Evolutionary conservation across 2,329 filamentous ascomycete species (phyloP), one percentile per base, ranked within the genome.

Genomic region (Domatiomyces globalis): DNA sequence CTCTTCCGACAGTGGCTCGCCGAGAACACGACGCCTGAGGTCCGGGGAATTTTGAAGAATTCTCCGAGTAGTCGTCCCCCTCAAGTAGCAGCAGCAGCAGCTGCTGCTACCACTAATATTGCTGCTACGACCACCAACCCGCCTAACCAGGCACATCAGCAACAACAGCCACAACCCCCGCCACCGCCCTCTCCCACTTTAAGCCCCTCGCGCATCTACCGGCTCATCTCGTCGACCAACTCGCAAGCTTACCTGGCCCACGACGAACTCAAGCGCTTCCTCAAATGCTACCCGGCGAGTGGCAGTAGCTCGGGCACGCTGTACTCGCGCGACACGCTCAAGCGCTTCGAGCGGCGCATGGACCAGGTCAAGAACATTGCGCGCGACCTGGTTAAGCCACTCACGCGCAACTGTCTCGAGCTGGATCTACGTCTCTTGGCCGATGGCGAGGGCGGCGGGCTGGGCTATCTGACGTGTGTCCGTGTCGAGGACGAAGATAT

Each of bases 1-100:
- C 73, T 95, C 10, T 96, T 95, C 69, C 79, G 90, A 2, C 87
- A 95, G 67, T 95, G 89, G 88, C 74, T 95, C 5, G 87, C 87
- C 3, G 89, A 95, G 61, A 90, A 88, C 66, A 94, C 86, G 4
- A 84, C 85, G 1, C 84, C 87, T 0, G 77, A 83, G 2, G 79
- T 80, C 0, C 67, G 74, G 0, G 72, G 76, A 2, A 67, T 73
- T 55, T 56, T 71, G 59, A 67, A 71, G 56, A 67, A 60, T 27
- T 48, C 48, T 51, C 47, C 48, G 53, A 58, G 12, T 22, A 53
- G 56, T 6, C 47, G 54, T 18, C 54, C 57, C 6, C 49, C 52
- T 7, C 56, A 49, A 45, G 55, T 49, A 45, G 51, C 52, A 33
- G 47, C 53, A 8, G 22, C 20, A 12, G 29, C 36, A 39, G 65